Evolutionary conservation across 2,329 filamentous ascomycete species (phyloP), one percentile per base, ranked within the genome.

Genomic region (Penicillium sp.): DNA sequence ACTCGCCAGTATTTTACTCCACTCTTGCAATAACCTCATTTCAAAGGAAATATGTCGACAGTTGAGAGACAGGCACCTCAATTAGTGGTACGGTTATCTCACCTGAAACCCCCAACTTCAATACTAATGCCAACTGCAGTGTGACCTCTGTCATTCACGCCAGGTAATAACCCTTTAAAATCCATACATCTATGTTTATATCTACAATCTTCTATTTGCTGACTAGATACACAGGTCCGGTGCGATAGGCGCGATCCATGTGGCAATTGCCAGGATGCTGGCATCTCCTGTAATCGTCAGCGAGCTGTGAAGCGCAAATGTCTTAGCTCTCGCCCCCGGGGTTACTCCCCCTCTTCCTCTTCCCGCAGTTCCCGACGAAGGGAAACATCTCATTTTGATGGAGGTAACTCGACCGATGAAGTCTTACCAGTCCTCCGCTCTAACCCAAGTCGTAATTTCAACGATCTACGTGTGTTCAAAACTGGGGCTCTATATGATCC

Each of bases 261-360:
- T 46, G 58, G 62, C 22, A 65, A 66, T 50, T 66, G 63, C 37
- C 56, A 54, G 31, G 63, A 66, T 50, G 59, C 61, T 56, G 56
- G 48, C 11, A 42, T 57, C 0, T 14, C 49, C 7, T 66, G 63
- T 41, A 55, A 46, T 51, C 61, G 57, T 14, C 36, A 22, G 16
- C 44, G 62, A 11, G 31, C 48, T 42, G 51, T 55, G 40, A 57
- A 51, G 41, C 53, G 31, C 22, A 38, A 53, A 25, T 33, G 43
- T 30, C 46, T 43, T 2, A 50, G 41, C 4, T 54, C 40, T 26
- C 43, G 36, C 25, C 28, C 38, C 3, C 16, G 35, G n/a, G 10
- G 5, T 22, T 7, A 25, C 12, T 30, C 25, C 14, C 43, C 22
- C 22, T 22, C 22, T 3, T 22, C 22, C 22, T 22, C 51, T 40